Evolutionary conservation across 768 basidiomycete species (phyloP).

Genomic region (Boletus rubropictus): DNA sequence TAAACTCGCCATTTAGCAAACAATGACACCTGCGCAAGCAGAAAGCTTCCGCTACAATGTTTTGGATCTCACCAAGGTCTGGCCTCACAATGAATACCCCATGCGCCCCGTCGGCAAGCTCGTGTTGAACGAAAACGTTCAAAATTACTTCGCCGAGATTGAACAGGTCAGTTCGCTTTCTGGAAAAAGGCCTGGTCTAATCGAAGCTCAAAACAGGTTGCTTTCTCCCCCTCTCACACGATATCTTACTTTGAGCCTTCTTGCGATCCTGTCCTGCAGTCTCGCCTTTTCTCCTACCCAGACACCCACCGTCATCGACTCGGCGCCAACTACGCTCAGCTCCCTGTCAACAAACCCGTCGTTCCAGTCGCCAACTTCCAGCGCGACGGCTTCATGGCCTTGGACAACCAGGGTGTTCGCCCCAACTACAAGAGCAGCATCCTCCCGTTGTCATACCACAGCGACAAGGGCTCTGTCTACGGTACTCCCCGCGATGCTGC

Average conservation of each 20-base stretch:
- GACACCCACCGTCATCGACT: conserved; percentile 85
- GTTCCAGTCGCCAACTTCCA: conserved; percentile 85
- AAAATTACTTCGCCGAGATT: conserved; percentile 92
- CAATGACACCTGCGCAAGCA: conserved; percentile 88
- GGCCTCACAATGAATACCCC: conserved; percentile 86
- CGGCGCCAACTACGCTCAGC: conserved; percentile 73
- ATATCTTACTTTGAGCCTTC: conserved; percentile 87
- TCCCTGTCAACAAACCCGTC: conserved; percentile 82
- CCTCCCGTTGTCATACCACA: conserved; percentile 61
- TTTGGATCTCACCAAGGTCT: conserved; percentile 86
- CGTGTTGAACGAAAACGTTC: conserved; percentile 68
- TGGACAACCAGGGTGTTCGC: conserved; percentile 73
- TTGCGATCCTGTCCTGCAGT: conserved; percentile 89
- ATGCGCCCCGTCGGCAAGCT: conserved; percentile 83
- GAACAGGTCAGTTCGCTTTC: conserved; percentile 63
- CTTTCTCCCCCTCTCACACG: conserved; percentile 85
- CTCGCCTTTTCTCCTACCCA: conserved; percentile 91
- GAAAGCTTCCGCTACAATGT: conserved; percentile 88
- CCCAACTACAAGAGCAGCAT: conserved; percentile 87
- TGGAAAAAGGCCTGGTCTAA: conserved; percentile 6
- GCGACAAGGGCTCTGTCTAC: conserved; percentile 42
- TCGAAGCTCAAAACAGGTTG: conserved; percentile 37
- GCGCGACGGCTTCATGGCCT: conserved; percentile 68
- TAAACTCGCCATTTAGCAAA: conserved; percentile 52
- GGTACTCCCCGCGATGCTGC: conserved; percentile 35